Evolutionary conservation across 345 rosid genomes (phyloP).

Genomic region (Eutrema japonicum): DNA sequence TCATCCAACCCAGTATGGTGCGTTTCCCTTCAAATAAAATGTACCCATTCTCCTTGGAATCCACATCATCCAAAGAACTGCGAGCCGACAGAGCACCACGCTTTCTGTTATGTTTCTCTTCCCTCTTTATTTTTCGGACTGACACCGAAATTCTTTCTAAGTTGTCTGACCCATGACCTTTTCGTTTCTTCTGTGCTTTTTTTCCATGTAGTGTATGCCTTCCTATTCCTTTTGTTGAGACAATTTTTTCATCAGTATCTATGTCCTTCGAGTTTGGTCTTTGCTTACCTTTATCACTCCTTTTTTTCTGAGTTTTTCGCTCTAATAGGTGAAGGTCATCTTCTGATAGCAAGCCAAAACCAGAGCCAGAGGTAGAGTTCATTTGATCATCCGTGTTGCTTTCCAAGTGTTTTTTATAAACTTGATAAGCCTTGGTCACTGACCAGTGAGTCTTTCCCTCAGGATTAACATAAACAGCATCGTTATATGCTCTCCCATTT

Average conservation of each 20-base stretch:
- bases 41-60: slow-evolving; percentile 58
- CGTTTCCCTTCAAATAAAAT: slow-evolving; percentile 75
- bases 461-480: slow-evolving; percentile 94
- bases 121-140: slow-evolving; percentile 53
- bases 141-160: slow-evolving; percentile 7
- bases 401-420: slow-evolving; percentile 62
- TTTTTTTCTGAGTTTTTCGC: slow-evolving; percentile 51
- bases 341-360: slow-evolving; percentile 67
- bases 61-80: slow-evolving; percentile 54
- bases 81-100: slow-evolving; percentile 71
- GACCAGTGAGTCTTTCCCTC: slow-evolving; percentile 97
- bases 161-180: slow-evolving; percentile 32
- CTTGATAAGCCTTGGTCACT: slow-evolving; percentile 77
- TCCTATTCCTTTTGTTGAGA: slow-evolving; percentile 41
- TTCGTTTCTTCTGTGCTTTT: slow-evolving; percentile 44
- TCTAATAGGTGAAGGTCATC: slow-evolving; percentile 66
- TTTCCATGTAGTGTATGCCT: slow-evolving; percentile 30
- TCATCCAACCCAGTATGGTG: slow-evolving; percentile 85
- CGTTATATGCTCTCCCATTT: slow-evolving; percentile 57
- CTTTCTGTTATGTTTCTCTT: slow-evolving; percentile 59
- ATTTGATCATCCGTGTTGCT: slow-evolving; percentile 44
- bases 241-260: slow-evolving; percentile 40
- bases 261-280: slow-evolving; percentile 43
- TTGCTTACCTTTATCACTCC: slow-evolving; percentile 57
- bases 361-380: slow-evolving; percentile 52